Evolutionary conservation across 2,329 filamentous ascomycete species (phyloP), one percentile per base, ranked within the genome.

Genomic region (Sordariomycetes sp.): DNA sequence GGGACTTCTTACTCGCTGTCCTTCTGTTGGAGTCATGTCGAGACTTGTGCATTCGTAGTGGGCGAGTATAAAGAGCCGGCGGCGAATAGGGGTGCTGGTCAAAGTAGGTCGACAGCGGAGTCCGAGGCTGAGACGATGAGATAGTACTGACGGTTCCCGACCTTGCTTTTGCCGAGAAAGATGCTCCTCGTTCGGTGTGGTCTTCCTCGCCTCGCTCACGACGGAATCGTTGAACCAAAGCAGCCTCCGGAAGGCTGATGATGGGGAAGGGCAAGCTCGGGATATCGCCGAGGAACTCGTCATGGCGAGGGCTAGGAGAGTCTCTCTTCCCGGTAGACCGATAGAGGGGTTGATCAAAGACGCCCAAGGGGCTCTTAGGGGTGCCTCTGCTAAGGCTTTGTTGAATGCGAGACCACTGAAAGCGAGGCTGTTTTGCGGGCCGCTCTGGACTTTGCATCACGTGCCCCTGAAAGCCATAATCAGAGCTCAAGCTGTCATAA

Each of bases 201-300:
- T 61, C 58, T 34, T 59, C 57, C 30, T 60, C 53, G 6, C 57
- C 57, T 11, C 53, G 39, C 14, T 53, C 46, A 26, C 53, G 39
- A 15, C 56, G 51, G 17, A 49, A 44, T 7, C 47, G 46, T 30
- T 60, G 58, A 14, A 54, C 19, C 39, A 47, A 48, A 3, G 57
- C 55, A 11, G 58, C 58, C 23, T 60, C 57, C 1, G 52, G 50
- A 12, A 62, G 43, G 34, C 57, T 58, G 30, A 62, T 53, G 10
- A 62, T 46, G 8, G 50, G 48, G 23, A 61, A 61, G 2, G 50
- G 56, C 3, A 61, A 46, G 3, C 44, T 48, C 4, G 51, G 45
- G 18, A 54, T 44, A 5, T 46, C 42, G 14, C 37, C 37, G 6
- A 43, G 15, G 7, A 46, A 46, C 12, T 47, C 44, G 14, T 49